Evolutionary conservation across 2,329 filamentous ascomycete genomes (phyloP), one percentile per base, ranked within the genome.

Genomic region (Penicillium sp.): DNA sequence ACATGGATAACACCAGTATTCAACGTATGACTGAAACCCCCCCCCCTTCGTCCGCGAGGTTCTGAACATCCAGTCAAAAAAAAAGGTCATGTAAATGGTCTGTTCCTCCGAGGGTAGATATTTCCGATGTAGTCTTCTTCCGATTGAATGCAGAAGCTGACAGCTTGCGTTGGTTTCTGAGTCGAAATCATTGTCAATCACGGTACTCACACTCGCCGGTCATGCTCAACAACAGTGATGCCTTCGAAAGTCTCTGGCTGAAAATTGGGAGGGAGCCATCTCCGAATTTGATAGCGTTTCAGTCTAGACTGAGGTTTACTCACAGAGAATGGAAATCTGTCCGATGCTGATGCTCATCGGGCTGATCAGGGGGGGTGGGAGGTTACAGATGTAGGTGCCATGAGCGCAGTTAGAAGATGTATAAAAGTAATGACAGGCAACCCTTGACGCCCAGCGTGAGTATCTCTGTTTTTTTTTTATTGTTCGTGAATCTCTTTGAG

Each of bases 21-120:
- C 37, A 29, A 63, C 32, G 38, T 63, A 63, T 0, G 43, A 61
- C 12, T 62, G 39, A 37, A 61, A 54, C 3, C 6, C 2, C 47
- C 3, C 3, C 6, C 2, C 47, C 3, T 61, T 62, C 50, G 58
- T 36, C 48, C 47, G 39, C 44, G 47, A 63, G n/a, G 44, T 60
- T 25, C 47, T 63, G 3, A 35, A 58, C 29, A 63, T 63, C 56
- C 26, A 63, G 28, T 63, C 48, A 26, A 63, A 62, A 26, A 63
- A 62, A 46, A 64, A 59, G 36, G 60, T 25, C n/a, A 43, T 34
- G 24, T 34, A 43, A 34, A 43, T 43, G 2, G 28, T 9, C n/a
- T 43, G n/a, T 33, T 43, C 40, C 11, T 43, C 28, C 13, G 12
- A n/a, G 3, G 33, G 40, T 4, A 34, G 40, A 34, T 50, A 59